Conservation (phyloP, 129 eudicot species). For the Centaurea solstitialis region DNA sequence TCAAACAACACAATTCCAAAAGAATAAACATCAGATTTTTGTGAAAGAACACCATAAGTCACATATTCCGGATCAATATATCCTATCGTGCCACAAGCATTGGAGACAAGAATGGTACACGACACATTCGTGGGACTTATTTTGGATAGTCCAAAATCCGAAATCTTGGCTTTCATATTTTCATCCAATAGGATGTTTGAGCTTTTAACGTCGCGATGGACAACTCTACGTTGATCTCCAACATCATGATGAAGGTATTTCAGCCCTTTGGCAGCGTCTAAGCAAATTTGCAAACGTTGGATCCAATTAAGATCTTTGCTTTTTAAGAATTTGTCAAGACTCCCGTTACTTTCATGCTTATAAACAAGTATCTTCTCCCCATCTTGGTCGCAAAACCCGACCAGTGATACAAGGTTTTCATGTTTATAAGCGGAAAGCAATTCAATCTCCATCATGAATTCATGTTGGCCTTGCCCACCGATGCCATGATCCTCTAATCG, state of each 20-base stretch:
- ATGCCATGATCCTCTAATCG: too few relatives aligned
- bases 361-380: constrained; percentile 11
- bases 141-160: too few relatives aligned
- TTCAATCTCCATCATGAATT: constrained; percentile 15
- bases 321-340: too few relatives aligned
- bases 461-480: background rate
- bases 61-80: constrained; percentile 8
- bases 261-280: background rate
- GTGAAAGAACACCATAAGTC: background rate
- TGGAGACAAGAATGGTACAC: too few relatives aligned
- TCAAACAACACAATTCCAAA: constrained; percentile 20
- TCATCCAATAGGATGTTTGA: background rate
- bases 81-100: too few relatives aligned
- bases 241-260: background rate
- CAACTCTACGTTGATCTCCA: background rate
- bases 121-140: too few relatives aligned
- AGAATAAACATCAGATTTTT: constrained; percentile 14
- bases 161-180: too few relatives aligned
- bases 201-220: background rate
- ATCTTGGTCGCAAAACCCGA: background rate
- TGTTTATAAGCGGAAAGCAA: constrained; percentile 18
- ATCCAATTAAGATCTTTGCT: too few relatives aligned
- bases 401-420: too few relatives aligned
- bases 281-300: background rate
- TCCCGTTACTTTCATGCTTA: background rate